Evolutionary conservation across 179 eudicot species (phyloP).

Genomic region (Spinacia oleracea): DNA sequence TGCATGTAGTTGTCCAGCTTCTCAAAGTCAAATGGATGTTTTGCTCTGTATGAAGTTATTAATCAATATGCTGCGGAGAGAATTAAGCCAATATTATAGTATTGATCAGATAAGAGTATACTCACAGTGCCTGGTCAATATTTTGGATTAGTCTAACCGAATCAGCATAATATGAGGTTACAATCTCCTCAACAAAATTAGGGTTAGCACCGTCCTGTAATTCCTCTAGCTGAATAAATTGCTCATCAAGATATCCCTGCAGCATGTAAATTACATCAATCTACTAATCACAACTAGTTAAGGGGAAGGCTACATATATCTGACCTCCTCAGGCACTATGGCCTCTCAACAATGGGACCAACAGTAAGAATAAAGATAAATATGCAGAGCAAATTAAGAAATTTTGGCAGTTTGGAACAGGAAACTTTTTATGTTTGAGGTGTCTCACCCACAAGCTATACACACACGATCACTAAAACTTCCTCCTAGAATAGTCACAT

Average conservation of each 20-base stretch:
- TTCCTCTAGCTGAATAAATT: constrained; percentile 71
- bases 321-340: not conserved
- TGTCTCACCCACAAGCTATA: not conserved
- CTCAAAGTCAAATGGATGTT: constrained; percentile 53
- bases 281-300: not conserved
- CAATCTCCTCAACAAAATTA: constrained; percentile 81
- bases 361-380: not conserved
- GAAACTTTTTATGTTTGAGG: not conserved
- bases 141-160: constrained; percentile 57
- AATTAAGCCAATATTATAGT: not conserved
- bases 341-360: not conserved
- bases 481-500: not conserved
- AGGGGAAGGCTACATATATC: not conserved
- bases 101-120: constrained; percentile 4
- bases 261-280: not conserved
- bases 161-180: constrained; percentile 59
- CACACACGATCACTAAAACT: not conserved
- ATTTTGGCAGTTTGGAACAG: not conserved
- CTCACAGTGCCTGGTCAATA: constrained; percentile 69
- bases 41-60: constrained; percentile 42
- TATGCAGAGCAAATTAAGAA: not conserved
- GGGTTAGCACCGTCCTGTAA: constrained; percentile 80
- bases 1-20: constrained; percentile 77
- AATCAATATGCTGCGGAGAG: not conserved
- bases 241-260: constrained; percentile 86